Base-by-base conservation (phyloP, 371 early-diverging fungal species). In the Syncephalastrum contaminatum region DNA sequence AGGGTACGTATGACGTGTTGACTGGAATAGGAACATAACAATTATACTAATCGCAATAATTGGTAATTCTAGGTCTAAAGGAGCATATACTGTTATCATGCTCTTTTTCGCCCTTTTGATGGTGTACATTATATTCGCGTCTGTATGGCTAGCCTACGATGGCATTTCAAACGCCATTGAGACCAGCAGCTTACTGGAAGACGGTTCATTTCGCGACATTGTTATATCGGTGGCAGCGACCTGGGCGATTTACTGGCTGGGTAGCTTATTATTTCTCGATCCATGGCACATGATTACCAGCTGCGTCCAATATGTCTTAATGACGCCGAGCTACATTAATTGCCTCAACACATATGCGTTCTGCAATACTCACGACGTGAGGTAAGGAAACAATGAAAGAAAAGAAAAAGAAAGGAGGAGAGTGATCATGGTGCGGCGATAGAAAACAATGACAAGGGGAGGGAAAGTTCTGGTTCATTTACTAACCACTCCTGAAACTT, bases 211-310 rank as follows among this genome's bases (percentile, higher is more conserved):
- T 70, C 78, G 94, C 13, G 91, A 95, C 56, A 88, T 93, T 45
- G 74, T 94, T 22, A 70, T 95, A 24, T 91, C 95, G 1, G 61
- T 93, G 45, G 79, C 79, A 7, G 83, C 92, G 4, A 96, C 95
- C 1, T 91, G 88, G 64, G 94, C 91, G 1, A 54, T 97, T 13
- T 97, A 91, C 73, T 58, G 93, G 16, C 14, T 95, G 16, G 58
- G 88, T 1, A 83, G 86, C 18, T 43, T 93, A 36, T 51, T 94
- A 53, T 89, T 90, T 67, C 64, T 92, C 19, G 96, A 97, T 67
- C 94, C 95, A 14, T 94, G 92, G 94, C 98, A 98, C 67, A 93
- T 96, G 93, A 62, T 98, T 44, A 94, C 93, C 3, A 88, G 86
- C 39, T 86, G 93, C 50, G 4, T 91, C 20, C 94, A 93, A 70